Evolutionary conservation across 2,329 filamentous ascomycete genomes (phyloP), one percentile per base, ranked within the genome.

Genomic region (Claviceps citrina): DNA sequence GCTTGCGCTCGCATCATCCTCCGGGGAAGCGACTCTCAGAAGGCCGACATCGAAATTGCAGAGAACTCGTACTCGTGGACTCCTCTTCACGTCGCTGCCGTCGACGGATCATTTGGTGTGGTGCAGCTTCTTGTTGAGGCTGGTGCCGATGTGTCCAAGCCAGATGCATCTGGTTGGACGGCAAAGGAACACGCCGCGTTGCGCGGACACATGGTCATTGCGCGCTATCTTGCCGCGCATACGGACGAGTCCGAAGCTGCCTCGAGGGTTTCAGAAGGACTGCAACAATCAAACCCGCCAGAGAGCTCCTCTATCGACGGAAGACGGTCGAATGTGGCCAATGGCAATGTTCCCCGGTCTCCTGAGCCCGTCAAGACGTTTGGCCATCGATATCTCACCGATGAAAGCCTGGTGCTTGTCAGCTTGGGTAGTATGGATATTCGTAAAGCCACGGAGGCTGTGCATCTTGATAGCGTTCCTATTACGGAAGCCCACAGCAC

Each of bases 401-500:
- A 93, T 38, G 80, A 93, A 52, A 84, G 84, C 46, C 78, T 98
- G 67, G 75, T 98, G 4, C 68, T 96, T 36, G 87, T 98, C 51
- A 95, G 85, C 52, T 66, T 98, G 7, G 91, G 91, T 0, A 89
- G 84, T 0, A 94, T 95, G 84, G 91, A 98, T 55, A 83, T 84
- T 63, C 76, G 86, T 40, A 94, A 91, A 61, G 71, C 76, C 26
- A 65, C 80, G 5, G 76, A 84, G 34, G 78, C 89, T 0, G 87
- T 98, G 34, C 84, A 77, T 47, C 70, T 98, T 18, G 91, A 96
- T 49, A 79, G 78, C 20, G 91, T 96, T 39, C 86, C 89, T 0
- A 70, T 96, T 39, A 76, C 78, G 0, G 81, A 91, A 55, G 91
- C 87, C 0, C 89, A 96, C 57, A 80, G 81, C 4, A 96, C 91